Conservation (phyloP, 257 asterid species). For the Petrea volubilis region DNA sequence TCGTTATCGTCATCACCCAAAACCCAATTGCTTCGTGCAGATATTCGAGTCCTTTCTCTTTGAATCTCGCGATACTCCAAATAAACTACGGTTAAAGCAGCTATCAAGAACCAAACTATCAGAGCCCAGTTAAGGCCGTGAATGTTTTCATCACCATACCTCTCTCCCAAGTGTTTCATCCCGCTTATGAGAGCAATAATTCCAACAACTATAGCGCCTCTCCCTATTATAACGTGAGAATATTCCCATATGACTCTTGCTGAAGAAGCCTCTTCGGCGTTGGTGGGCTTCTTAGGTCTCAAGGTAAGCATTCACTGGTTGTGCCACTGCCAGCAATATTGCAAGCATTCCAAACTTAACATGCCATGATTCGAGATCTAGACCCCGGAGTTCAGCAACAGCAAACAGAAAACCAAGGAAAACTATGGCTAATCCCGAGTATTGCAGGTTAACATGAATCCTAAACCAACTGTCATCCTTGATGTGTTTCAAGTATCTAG, state of each 20-base stretch:
- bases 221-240: slow-evolving; percentile 66
- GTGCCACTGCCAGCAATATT: slow-evolving; percentile 66
- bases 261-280: slow-evolving; percentile 51
- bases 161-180: slow-evolving; percentile 89
- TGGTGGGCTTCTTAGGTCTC: slow-evolving; percentile 74
- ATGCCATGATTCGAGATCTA: slow-evolving; percentile 62
- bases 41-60: slow-evolving; percentile 45
- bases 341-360: slow-evolving; percentile 90
- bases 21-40: slow-evolving; percentile 82
- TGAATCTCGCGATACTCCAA: slow-evolving; percentile 71
- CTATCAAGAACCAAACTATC: slow-evolving; percentile 75
- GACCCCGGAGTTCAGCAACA: slow-evolving; percentile 93
- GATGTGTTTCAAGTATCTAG: slow-evolving; percentile 85
- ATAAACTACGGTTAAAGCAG: slow-evolving; percentile 55
- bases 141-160: slow-evolving; percentile 74
- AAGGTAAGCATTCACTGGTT: slow-evolving; percentile 84
- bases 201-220: slow-evolving; percentile 74
- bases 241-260: slow-evolving; percentile 75
- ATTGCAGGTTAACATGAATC: slow-evolving; percentile 86
- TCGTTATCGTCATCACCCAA: slow-evolving; percentile 82
- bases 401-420: slow-evolving; percentile 96
- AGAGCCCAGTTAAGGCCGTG: slow-evolving; percentile 84
- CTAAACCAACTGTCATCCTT: slow-evolving; percentile 90
- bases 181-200: slow-evolving; percentile 82
- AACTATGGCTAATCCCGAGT: slow-evolving; percentile 88